Evolutionary conservation across 2,329 filamentous ascomycete species (phyloP), one percentile per base, ranked within the genome.

Genomic region (Calonectria montana): DNA sequence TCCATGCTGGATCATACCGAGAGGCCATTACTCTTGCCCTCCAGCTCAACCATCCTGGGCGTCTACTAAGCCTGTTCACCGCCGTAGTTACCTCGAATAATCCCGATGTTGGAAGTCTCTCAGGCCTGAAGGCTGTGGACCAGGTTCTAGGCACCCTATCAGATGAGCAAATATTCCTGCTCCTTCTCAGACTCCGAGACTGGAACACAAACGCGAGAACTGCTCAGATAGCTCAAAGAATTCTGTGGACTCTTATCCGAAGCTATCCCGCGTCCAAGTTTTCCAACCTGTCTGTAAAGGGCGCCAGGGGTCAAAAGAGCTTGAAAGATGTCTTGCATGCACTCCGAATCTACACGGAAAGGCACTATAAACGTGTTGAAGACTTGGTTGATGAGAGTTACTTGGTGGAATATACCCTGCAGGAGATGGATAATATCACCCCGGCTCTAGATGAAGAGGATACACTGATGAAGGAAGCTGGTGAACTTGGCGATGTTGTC

Each of bases 121-220:
- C 88, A 1, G 94, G 93, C 1, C 82, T 91, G 18, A 87, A 85
- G 69, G 90, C 91, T 13, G 96, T 98, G 10, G 97, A 98, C 77
- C 90, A 95, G 64, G 96, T 98, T 0, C 87, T 99, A 1, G 90
- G 88, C n/a, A 90, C 86, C 15, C 88, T 99, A 7, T 93, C 93
- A 5, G 93, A 97, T 77, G 93, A 96, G 77, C 96, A 98, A 81
- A 89, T 99, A 16, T 97, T 94, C 83, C 87, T 91, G 8, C 89
- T 99, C 16, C 89, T 99, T 0, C 87, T 96, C 43, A 89, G 97
- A 70, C 84, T 98, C 53, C 90, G 97, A 55, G 97, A 99, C 84
- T 99, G 97, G 97, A 99, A 99, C 82, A 97, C 97, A 5, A 98
- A 98, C 78, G 95, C 95, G 0, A 90, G 94, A 73, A 97, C 95